These are phyloP conservation scores for Ochromonas danica DNA, from an alignment of 108 stramenopile species.

Conservation along the genomic window DNA sequence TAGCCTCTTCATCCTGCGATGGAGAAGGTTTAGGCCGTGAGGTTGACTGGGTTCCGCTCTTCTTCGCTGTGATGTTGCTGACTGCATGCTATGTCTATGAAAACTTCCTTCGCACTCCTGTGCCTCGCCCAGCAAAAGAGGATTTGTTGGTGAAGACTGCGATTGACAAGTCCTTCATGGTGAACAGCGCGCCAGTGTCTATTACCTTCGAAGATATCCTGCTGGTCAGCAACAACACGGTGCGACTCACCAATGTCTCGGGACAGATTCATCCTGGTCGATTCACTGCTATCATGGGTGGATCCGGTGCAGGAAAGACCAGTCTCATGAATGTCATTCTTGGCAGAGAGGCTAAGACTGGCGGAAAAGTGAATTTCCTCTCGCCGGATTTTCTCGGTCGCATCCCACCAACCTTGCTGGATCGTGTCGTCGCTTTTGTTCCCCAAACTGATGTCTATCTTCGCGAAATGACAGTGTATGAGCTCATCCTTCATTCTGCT, in stretches of 20 bases:
- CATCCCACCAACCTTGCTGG: background rate
- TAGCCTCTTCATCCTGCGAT: background rate
- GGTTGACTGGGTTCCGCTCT: background rate
- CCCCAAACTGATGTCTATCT: slow-evolving; percentile 37
- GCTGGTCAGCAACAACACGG: background rate
- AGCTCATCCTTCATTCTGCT: slow-evolving; percentile 2
- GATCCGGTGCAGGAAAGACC: slow-evolving; percentile 7
- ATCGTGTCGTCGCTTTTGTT: slow-evolving; percentile 31
- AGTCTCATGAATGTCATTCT: slow-evolving; percentile 25
- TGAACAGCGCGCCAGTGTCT: background rate
- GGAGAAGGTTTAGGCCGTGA: background rate
- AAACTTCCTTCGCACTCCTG: background rate
- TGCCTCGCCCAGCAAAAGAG: background rate
- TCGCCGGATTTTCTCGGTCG: background rate
- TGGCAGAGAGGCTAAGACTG: background rate
- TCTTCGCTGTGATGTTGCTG: background rate
- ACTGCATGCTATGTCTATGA: background rate
- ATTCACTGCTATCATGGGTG: slow-evolving; percentile 17
- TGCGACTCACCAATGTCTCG: background rate
- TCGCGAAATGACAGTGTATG: slow-evolving; percentile 35
- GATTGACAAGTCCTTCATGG: background rate
- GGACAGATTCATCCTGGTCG: background rate
- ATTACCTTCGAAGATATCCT: slow-evolving; percentile 6
- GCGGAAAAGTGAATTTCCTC: background rate
- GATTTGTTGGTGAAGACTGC: background rate